These are phyloP conservation scores for Albophoma yamanashiensis DNA, from an alignment of 2,329 filamentous ascomycete genomes.

Conservation along the genomic window DNA sequence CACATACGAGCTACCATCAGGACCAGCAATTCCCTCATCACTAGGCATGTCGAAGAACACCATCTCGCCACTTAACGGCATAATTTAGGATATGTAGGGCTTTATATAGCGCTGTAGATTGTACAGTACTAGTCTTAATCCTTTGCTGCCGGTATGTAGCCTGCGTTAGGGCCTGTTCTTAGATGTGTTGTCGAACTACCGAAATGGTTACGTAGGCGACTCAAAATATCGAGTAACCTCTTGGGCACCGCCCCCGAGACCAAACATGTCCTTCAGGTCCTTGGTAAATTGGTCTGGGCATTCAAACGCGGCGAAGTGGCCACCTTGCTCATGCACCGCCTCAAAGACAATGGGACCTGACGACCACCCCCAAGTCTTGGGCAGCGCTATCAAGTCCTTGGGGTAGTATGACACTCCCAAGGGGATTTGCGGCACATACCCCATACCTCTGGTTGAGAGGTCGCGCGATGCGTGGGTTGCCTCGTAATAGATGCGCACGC, in stretches of 20 bases:
- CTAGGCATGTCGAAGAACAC: too few relatives aligned
- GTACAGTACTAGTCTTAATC: too few relatives aligned
- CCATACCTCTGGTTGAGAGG: constrained; percentile 3
- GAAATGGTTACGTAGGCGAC: not conserved
- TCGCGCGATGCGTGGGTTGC: constrained; percentile 27
- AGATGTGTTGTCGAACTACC: not conserved
- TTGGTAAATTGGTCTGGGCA: constrained; percentile 37
- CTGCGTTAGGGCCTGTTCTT: not conserved
- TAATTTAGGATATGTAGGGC: too few relatives aligned
- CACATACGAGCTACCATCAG: too few relatives aligned
- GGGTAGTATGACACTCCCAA: constrained; percentile 45
- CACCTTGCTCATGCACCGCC: constrained; percentile 35
- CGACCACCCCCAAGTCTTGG: constrained; percentile 44
- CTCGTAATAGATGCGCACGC: constrained; percentile 65
- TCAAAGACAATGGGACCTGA: constrained; percentile 52
- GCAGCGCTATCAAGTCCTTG: constrained; percentile 42
- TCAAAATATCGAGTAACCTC: constrained; percentile 10
- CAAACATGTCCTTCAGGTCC: constrained; percentile 50
- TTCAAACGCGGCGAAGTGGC: constrained; percentile 54
- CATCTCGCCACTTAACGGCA: too few relatives aligned
- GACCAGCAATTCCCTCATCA: too few relatives aligned
- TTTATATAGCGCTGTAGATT: too few relatives aligned
- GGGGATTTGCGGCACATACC: constrained; percentile 24
- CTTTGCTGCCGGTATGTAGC: too few relatives aligned
- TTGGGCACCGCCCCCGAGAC: constrained; percentile 34